phyloP scores from a whole-genome alignment of 139 green algal genomes.

The Edaphochlamys debaryana region DNA sequence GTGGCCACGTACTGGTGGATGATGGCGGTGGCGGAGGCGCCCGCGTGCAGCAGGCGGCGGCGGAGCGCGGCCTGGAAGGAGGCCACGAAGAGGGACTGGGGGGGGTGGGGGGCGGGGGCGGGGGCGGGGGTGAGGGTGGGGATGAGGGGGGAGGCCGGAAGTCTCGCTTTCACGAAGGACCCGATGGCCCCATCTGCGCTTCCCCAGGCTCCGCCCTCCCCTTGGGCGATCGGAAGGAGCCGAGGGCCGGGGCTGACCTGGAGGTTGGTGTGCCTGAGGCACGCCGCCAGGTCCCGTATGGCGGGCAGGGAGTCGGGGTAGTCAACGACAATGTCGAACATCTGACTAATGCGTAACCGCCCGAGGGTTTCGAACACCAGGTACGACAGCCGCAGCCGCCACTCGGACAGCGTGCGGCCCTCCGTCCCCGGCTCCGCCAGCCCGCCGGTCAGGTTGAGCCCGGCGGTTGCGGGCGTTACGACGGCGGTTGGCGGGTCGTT shows the following conservation, averaged over 20 bases:
- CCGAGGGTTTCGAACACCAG: slow-evolving; percentile 81
- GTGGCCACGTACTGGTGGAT: slow-evolving; percentile 90
- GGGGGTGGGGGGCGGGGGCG: background rate
- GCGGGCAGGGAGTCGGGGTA: slow-evolving; percentile 78
- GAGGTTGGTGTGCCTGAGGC: slow-evolving; percentile 79
- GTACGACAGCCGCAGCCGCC: slow-evolving; percentile 75
- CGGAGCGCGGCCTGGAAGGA: slow-evolving; percentile 58
- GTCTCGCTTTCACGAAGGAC: too few relatives aligned
- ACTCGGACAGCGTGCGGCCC: slow-evolving; percentile 54
- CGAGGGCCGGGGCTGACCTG: too few relatives aligned
- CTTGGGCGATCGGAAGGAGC: too few relatives aligned
- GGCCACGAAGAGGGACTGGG: slow-evolving; percentile 48
- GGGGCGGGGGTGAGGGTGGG: background rate
- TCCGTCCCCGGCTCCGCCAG: slow-evolving; percentile 27
- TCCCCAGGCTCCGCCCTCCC: too few relatives aligned
- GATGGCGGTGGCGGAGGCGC: slow-evolving; percentile 91
- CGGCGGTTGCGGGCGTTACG: background rate
- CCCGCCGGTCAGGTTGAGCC: too few relatives aligned
- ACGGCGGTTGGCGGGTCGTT: background rate
- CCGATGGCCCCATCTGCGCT: too few relatives aligned
- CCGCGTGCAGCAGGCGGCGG: slow-evolving; percentile 86
- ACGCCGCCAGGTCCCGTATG: slow-evolving; percentile 73
- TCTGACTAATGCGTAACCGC: slow-evolving; percentile 67
- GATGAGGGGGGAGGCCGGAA: background rate
- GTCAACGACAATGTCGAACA: slow-evolving; percentile 96